phyloP scores from a whole-genome alignment of 1,284 basidiomycete genomes.

The Vanrija pseudolonga region DNA sequence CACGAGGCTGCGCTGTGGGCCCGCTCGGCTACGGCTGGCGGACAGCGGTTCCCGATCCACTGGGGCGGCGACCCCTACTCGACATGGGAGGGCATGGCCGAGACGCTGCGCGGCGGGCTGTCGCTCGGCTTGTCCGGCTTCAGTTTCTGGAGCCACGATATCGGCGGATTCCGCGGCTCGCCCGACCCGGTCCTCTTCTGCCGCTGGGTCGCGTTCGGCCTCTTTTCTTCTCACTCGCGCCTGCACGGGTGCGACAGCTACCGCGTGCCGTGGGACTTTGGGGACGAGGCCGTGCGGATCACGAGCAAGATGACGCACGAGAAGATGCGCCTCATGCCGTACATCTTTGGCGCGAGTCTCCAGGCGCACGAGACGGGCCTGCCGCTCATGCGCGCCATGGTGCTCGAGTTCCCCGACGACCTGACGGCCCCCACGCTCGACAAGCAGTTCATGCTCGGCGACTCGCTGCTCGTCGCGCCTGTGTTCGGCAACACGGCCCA shows the following conservation, averaged over 20 bases:
- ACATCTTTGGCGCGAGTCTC: constrained; percentile 65
- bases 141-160: constrained; percentile 68
- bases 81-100: constrained; percentile 72
- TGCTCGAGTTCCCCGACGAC: constrained; percentile 67
- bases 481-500: constrained; percentile 61
- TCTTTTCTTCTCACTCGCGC: constrained; percentile 55
- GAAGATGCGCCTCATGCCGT: constrained; percentile 70
- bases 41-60: constrained; percentile 57
- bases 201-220: constrained; percentile 66
- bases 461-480: constrained; percentile 67
- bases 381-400: constrained; percentile 67
- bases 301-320: constrained; percentile 63
- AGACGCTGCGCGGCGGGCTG: constrained; percentile 64
- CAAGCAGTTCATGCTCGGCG: constrained; percentile 64
- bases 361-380: constrained; percentile 59
- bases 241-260: constrained; percentile 68
- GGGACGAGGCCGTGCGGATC: constrained; percentile 63
- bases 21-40: constrained; percentile 62
- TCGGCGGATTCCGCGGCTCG: constrained; percentile 64
- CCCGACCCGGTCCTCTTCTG: constrained; percentile 58
- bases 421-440: constrained; percentile 63
- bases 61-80: constrained; percentile 77
- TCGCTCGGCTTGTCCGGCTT: constrained; percentile 66
- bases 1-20: constrained; percentile 68
- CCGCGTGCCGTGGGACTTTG: constrained; percentile 71